phyloP scores from a whole-genome alignment of 2,329 filamentous ascomycete species.

The Epichloe festucae region DNA sequence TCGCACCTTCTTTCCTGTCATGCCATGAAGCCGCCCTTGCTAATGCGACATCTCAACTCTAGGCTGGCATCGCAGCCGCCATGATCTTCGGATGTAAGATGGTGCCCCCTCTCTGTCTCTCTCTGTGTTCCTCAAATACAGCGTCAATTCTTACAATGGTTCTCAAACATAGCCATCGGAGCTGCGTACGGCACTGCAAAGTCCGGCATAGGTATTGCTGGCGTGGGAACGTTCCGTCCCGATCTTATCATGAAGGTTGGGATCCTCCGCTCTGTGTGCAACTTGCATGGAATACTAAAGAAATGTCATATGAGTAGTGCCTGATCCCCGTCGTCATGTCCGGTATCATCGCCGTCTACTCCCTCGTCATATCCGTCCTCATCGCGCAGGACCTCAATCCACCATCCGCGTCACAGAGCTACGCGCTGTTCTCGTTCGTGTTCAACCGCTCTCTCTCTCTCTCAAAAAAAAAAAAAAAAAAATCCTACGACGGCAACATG shows the following conservation, averaged over 20 bases:
- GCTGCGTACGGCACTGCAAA: constrained; percentile 82
- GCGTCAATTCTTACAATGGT: constrained; percentile 6
- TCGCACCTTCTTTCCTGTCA: constrained; percentile 6
- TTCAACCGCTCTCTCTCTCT: neutral
- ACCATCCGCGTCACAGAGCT: constrained; percentile 45
- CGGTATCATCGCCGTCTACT: constrained; percentile 97
- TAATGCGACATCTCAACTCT: constrained; percentile 5
- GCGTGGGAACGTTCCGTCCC: constrained; percentile 71
- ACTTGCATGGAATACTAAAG: neutral
- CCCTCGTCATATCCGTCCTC: constrained; percentile 89
- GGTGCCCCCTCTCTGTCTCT: neutral
- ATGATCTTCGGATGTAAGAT: constrained; percentile 74
- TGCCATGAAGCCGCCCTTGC: constrained; percentile 12
- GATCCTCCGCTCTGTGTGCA: neutral
- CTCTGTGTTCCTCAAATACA: neutral
- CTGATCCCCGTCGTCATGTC: constrained; percentile 93
- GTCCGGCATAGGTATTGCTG: constrained; percentile 76
- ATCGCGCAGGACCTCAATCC: constrained; percentile 83
- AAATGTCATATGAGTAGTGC: constrained; percentile 36
- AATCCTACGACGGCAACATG: neutral
- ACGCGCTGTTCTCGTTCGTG: constrained; percentile 72
- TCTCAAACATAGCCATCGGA: constrained; percentile 38
- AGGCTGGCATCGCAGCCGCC: constrained; percentile 67
- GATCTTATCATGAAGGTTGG: constrained; percentile 83
- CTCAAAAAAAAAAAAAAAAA: neutral